phyloP scores from a whole-genome alignment of 2,329 filamentous ascomycete species.

The Scedosporium aurantiacum region DNA sequence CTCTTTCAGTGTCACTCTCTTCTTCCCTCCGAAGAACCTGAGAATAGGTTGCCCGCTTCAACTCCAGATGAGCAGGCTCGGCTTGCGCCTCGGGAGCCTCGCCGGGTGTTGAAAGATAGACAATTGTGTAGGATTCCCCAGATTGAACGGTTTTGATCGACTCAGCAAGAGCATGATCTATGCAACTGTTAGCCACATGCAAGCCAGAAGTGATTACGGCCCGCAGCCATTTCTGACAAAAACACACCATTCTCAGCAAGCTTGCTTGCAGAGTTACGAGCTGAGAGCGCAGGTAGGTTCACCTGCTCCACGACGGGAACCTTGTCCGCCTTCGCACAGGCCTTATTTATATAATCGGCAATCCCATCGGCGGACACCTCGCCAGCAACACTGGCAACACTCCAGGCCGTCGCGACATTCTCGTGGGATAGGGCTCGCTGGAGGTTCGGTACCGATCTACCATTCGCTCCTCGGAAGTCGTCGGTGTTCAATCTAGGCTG shows the following conservation, averaged over 20 bases:
- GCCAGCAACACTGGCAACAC: slow-evolving; percentile 49
- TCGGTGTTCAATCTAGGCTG: slow-evolving; percentile 63
- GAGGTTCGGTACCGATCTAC: slow-evolving; percentile 34
- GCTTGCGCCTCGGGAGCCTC: slow-evolving; percentile 3
- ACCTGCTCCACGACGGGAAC: slow-evolving; percentile 28
- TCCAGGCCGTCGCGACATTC: slow-evolving; percentile 27
- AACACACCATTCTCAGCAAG: slow-evolving; percentile 36
- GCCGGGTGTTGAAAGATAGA: slow-evolving; percentile 52
- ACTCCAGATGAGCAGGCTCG: slow-evolving; percentile 52
- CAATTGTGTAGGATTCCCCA: slow-evolving; percentile 54
- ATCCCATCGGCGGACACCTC: slow-evolving; percentile 31
- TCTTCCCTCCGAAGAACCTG: slow-evolving; percentile 21
- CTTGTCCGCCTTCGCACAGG: slow-evolving; percentile 31
- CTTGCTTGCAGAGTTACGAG: slow-evolving; percentile 28
- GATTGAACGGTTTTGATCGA: slow-evolving; percentile 27
- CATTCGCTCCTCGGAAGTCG: slow-evolving; percentile 42
- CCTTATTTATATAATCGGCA: slow-evolving; percentile 29
- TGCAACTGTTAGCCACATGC: slow-evolving; percentile 12
- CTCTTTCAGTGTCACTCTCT: slow-evolving; percentile 19
- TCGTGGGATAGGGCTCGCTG: slow-evolving; percentile 26
- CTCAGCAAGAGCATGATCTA: slow-evolving; percentile 42
- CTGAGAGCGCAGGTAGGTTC: slow-evolving; percentile 28
- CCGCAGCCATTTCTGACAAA: background rate
- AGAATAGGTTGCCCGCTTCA: slow-evolving; percentile 49
- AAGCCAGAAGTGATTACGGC: slow-evolving; percentile 4